phyloP scores from a whole-genome alignment of 768 basidiomycete genomes.

The Tylopilus vinaceipallidus region DNA sequence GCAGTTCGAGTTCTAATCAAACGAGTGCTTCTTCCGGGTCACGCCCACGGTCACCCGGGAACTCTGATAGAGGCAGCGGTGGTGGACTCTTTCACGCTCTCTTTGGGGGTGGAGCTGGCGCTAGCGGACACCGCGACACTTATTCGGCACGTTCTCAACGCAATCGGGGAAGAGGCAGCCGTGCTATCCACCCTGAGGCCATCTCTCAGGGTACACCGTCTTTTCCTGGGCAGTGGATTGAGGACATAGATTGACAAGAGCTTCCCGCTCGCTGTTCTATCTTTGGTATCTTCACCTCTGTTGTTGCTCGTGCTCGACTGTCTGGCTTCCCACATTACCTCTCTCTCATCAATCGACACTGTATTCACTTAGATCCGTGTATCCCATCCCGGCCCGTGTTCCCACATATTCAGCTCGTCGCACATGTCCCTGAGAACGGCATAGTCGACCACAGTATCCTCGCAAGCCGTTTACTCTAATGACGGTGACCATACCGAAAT shows the following conservation, averaged over 20 bases:
- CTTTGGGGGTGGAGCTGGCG: constrained; percentile 27
- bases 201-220: constrained; percentile 16
- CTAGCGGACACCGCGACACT: constrained; percentile 14
- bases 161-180: constrained; percentile 12
- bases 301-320: not conserved
- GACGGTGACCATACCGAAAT: no score
- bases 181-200: constrained; percentile 4
- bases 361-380: constrained; percentile 23
- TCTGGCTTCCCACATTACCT: constrained; percentile 10
- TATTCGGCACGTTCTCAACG: constrained; percentile 10
- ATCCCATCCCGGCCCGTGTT: constrained; percentile 12
- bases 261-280: not conserved
- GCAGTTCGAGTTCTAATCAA: constrained; percentile 11
- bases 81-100: constrained; percentile 29
- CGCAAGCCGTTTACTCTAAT: no score
- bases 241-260: constrained; percentile 31
- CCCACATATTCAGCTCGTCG: not conserved
- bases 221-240: constrained; percentile 35
- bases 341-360: constrained; percentile 4
- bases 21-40: constrained; percentile 18
- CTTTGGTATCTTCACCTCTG: not conserved
- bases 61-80: constrained; percentile 20
- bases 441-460: no score
- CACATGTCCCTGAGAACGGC: not conserved
- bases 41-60: constrained; percentile 17